A percentile compares a stretch with the other conserved stretches of the same genome.
These are phyloP conservation scores for Neofusicoccum kwambonambiense DNA, from an alignment of 2,329 filamentous ascomycete genomes.

Conservation along the genomic window DNA sequence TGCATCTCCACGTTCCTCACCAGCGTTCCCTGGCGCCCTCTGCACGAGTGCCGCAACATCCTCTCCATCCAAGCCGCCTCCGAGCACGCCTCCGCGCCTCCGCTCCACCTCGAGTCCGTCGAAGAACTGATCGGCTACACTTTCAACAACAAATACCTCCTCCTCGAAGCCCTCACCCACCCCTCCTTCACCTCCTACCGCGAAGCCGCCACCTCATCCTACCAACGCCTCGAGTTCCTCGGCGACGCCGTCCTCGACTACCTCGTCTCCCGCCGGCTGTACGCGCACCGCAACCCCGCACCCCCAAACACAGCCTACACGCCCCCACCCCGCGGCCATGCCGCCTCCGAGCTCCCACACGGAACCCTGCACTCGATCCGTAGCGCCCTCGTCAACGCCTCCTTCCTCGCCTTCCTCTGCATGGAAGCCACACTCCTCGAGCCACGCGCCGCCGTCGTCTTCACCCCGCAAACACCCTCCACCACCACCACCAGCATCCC, in stretches of 20 bases:
- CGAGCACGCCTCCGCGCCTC: conserved; percentile 13
- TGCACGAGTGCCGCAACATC: conserved; percentile 28
- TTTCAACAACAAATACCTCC: conserved; percentile 65
- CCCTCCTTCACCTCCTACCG: conserved; percentile 55
- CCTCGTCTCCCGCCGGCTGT: conserved; percentile 66
- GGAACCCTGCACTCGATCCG: conserved; percentile 72
- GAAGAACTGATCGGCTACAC: conserved; percentile 69
- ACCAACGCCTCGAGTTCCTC: conserved; percentile 82
- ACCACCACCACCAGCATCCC: too few species aligned
- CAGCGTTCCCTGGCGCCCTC: conserved; percentile 47
- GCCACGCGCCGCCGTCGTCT: conserved; percentile 28
- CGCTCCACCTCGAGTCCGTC: conserved; percentile 41
- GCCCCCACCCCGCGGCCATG: conserved; percentile 75
- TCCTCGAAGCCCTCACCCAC: conserved; percentile 81
- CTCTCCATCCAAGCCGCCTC: conserved; percentile 25
- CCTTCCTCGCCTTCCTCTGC: conserved; percentile 74
- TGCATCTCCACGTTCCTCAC: conserved; percentile 67
- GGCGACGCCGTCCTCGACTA: conserved; percentile 84
- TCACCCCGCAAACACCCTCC: background rate
- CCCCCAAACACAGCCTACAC: conserved; percentile 66
- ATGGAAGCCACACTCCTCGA: conserved; percentile 55
- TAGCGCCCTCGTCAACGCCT: conserved; percentile 73
- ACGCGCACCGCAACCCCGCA: conserved; percentile 40
- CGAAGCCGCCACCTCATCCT: conserved; percentile 49
- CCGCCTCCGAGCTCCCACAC: conserved; percentile 49